A percentile compares a stretch with the other conserved stretches of the same genome.
Evolutionary conservation across 1,284 basidiomycete genomes (phyloP).

Genomic region (Trichosporon asahii): DNA sequence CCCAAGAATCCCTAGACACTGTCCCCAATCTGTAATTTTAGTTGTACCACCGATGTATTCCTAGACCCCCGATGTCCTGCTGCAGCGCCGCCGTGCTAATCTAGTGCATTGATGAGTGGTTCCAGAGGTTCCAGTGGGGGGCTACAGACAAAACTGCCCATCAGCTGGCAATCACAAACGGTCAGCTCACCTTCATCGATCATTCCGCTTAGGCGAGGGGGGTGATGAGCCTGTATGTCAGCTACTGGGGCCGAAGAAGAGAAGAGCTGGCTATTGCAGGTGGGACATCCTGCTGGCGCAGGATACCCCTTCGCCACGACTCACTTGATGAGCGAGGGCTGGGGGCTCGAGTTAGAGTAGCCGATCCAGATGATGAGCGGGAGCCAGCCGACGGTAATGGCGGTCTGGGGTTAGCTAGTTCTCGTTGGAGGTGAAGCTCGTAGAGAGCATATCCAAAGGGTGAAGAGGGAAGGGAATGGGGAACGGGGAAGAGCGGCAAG

Average conservation of each 20-base stretch:
- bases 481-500: too few relatives aligned
- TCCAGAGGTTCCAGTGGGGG: too few relatives aligned
- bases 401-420: constrained; percentile 58
- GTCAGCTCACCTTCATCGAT: constrained; percentile 8
- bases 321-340: constrained; percentile 89
- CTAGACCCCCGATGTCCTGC: background rate
- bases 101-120: constrained; percentile 26
- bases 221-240: constrained; percentile 68
- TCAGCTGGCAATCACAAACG: background rate
- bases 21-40: background rate
- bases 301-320: too few relatives aligned
- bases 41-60: background rate
- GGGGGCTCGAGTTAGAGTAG: constrained; percentile 80
- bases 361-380: constrained; percentile 90
- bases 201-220: constrained; percentile 66
- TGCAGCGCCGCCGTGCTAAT: background rate
- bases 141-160: constrained; percentile 16
- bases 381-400: constrained; percentile 88
- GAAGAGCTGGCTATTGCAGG: too few relatives aligned
- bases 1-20: too few relatives aligned
- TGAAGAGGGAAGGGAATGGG: too few relatives aligned
- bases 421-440: too few relatives aligned
- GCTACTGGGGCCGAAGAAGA: background rate
- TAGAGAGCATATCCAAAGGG: too few relatives aligned
- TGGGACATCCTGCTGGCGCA: too few relatives aligned